Base-by-base conservation (phyloP, 768 basidiomycete species). In the Auricularia sp. region DNA sequence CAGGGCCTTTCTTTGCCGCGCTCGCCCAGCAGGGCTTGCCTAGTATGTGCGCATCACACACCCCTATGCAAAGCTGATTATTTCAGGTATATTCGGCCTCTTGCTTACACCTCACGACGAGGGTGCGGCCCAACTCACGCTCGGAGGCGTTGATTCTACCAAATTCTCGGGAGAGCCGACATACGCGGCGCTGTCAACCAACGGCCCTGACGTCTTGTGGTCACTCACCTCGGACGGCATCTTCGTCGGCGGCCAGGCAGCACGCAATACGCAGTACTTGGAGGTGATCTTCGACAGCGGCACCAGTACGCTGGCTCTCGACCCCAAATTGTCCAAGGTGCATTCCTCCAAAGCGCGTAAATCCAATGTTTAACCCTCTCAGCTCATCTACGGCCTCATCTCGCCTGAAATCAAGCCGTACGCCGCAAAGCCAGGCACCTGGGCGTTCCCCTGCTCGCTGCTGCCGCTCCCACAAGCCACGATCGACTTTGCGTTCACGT, bases 381-480 rank as follows among this genome's bases (percentile, higher is more conserved):
- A 84, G 80, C 82, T 81, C 8, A 81, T 85, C 63, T 83, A 85
- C 69, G 78, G 82, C 34, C 76, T 82, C 67, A 84, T 85, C 64
- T 85, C 83, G n/a, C 78, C 82, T 39, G 73, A 82, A 67, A 84
- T 86, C 71, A 72, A 81, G 67, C 79, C 83, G 14, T 81, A 81
- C 70, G 66, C 74, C 11, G 77, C 75, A 14, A 80, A 82, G 68
- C 77, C 81, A 39, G 83, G 83, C 21, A 80, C 83, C 3, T 85
- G 82, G 72, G 84, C 83, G 54, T 81, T 83, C 66, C 74, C 83
- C 6, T 85, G 83, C 75, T 69, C 73, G 67, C 71, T 74, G 64
- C 79, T 84, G 65, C 65, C 74, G 39, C 75, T 78, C 1, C 75
- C 84, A 42, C 79, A 81, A 51, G 83, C 84, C 7, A 73, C 71